Conservation (phyloP, 202 grass and related monocot species). For the Alloteropsis angusta region DNA sequence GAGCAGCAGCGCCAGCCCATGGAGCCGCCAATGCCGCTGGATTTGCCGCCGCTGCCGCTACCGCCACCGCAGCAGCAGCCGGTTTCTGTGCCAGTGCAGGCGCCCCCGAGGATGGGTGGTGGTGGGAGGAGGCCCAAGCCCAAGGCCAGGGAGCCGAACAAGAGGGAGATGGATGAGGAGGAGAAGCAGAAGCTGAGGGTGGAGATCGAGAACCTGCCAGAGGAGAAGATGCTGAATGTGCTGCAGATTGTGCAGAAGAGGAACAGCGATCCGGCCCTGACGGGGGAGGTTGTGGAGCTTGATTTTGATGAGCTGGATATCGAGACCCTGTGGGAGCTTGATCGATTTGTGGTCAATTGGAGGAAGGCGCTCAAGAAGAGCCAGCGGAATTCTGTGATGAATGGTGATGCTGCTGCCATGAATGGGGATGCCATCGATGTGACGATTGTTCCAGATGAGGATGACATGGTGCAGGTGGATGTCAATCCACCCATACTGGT, state of each 20-base stretch:
- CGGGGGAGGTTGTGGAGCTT: conserved; percentile 66
- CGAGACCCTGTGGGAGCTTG: conserved; percentile 86
- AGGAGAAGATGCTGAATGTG: conserved; percentile 61
- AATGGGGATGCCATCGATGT: not conserved
- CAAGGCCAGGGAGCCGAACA: conserved; percentile 60
- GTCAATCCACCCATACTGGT: conserved; percentile 22
- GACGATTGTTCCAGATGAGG: not conserved
- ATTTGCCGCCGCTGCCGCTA: not conserved
- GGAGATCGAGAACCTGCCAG: conserved; percentile 52
- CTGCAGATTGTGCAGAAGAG: conserved; percentile 81
- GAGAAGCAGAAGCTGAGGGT: conserved; percentile 60
- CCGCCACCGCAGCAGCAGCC: not conserved
- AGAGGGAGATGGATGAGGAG: conserved; percentile 61
- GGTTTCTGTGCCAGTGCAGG: not conserved
- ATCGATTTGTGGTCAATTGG: conserved; percentile 80
- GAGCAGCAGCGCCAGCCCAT: conserved; percentile 7
- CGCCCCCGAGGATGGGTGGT: not conserved
- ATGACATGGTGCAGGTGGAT: conserved; percentile 27
- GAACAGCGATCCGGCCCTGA: conserved; percentile 38
- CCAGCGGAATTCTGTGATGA: conserved; percentile 24
- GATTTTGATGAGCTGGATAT: conserved; percentile 76
- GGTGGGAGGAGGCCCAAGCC: conserved; percentile 59
- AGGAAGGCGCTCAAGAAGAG: conserved; percentile 59
- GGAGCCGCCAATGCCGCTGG: conserved; percentile 11
- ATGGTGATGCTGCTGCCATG: conserved; percentile 18